Evolutionary conservation across 768 basidiomycete genomes (phyloP).

Genomic region (Hysterangium stoloniferum): DNA sequence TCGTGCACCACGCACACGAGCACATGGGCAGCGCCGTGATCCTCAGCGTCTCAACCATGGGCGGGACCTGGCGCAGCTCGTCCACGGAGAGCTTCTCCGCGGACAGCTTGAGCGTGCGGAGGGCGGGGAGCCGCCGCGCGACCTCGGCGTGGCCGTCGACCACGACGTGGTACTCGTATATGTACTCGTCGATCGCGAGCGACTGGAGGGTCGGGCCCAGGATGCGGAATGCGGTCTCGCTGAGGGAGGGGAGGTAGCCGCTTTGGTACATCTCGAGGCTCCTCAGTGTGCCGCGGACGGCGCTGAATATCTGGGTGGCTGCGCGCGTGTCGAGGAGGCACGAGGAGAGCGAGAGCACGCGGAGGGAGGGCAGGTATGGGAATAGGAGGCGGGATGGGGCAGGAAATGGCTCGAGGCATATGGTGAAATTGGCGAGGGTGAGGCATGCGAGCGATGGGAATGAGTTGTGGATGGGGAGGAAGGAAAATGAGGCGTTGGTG

Average conservation of each 20-base stretch:
- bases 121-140: neutral
- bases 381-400: neutral
- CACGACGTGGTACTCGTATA: neutral
- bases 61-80: neutral
- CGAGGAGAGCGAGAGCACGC: neutral
- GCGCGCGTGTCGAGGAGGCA: neutral
- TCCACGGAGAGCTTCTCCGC: neutral
- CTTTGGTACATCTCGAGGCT: conserved; percentile 3
- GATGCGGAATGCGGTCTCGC: neutral
- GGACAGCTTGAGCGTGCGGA: neutral
- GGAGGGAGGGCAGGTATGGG: neutral
- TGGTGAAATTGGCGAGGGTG: conserved; percentile 1
- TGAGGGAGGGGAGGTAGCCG: conserved; percentile 1
- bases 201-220: neutral
- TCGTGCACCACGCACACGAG: neutral
- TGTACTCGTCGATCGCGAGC: neutral
- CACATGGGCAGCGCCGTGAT: conserved; percentile 5
- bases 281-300: neutral
- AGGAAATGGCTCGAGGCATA: neutral
- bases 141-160: neutral
- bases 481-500: neutral
- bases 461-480: neutral
- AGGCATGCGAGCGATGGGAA: neutral
- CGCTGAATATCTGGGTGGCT: neutral
- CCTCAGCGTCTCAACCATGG: neutral